Conservation (phyloP, 2,329 filamentous ascomycete genomes). For the Diaporthe vaccinii region DNA sequence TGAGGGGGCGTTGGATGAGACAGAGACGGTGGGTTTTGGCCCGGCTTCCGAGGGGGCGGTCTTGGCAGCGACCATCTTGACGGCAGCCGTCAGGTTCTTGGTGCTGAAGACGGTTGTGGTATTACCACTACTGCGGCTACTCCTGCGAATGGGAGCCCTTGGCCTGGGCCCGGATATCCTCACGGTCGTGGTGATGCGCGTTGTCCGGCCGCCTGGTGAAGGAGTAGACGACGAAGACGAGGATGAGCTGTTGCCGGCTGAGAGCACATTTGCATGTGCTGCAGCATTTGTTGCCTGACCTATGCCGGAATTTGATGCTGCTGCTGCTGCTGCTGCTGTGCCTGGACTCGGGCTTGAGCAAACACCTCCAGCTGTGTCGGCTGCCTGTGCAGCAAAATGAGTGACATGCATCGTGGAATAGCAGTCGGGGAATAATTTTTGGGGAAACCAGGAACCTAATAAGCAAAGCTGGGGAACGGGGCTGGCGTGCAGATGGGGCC, state of each 20-base stretch:
- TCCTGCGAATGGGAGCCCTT: conserved; percentile 37
- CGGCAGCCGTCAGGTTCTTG: conserved; percentile 40
- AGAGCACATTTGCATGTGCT: background rate
- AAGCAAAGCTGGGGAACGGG: conserved; percentile 35
- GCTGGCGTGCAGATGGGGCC: conserved; percentile 1
- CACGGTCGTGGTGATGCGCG: conserved; percentile 38
- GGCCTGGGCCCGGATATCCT: conserved; percentile 38
- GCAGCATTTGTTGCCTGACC: background rate
- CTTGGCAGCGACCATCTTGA: conserved; percentile 40
- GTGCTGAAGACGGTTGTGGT: conserved; percentile 39
- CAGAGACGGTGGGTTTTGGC: conserved; percentile 30
- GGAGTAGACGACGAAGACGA: background rate
- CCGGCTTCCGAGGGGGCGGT: conserved; percentile 36
- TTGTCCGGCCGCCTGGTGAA: conserved; percentile 16
- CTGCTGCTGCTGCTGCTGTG: background rate
- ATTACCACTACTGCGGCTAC: conserved; percentile 32
- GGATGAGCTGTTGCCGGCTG: background rate
- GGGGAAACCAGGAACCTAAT: conserved; percentile 21
- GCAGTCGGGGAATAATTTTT: conserved; percentile 20
- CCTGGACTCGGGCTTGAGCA: background rate
- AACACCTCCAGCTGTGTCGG: conserved; percentile 32
- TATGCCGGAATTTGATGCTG: background rate
- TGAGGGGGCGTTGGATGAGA: conserved; percentile 18
- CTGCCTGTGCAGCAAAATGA: conserved; percentile 37
- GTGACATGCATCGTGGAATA: conserved; percentile 38